Evolutionary conservation across 257 asterid genomes (phyloP).

Genomic region (Echites panduratus): DNA sequence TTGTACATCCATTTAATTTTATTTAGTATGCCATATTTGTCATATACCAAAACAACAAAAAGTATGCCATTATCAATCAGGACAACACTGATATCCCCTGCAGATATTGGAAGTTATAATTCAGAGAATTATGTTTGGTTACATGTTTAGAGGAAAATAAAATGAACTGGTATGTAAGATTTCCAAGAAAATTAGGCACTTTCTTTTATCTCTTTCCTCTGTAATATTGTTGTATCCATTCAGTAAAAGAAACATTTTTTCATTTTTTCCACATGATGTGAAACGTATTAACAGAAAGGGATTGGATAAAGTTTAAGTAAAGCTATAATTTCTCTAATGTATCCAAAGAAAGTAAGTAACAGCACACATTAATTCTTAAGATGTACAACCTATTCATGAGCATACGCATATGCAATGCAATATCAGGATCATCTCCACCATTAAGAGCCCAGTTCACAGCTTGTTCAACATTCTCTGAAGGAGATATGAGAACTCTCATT

Average conservation of each 20-base stretch:
- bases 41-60: no score
- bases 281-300: not conserved
- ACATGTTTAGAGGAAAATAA: not conserved
- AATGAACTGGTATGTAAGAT: not conserved
- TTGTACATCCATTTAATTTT: not conserved
- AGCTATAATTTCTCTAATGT: not conserved
- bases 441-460: conserved; percentile 75
- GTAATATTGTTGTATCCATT: no score
- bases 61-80: not conserved
- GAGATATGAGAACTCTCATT: conserved; percentile 78
- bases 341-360: not conserved
- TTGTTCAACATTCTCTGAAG: conserved; percentile 54
- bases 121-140: not conserved
- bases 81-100: not conserved
- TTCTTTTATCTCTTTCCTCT: not conserved
- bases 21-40: not conserved
- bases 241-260: not conserved
- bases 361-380: not conserved
- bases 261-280: not conserved
- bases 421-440: conserved; percentile 75
- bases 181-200: not conserved
- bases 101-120: not conserved
- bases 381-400: conserved; percentile 75
- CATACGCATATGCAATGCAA: conserved; percentile 95
- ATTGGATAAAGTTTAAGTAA: not conserved